Conservation (phyloP, 1,284 basidiomycete genomes). For the Trichosporon inkin region DNA sequence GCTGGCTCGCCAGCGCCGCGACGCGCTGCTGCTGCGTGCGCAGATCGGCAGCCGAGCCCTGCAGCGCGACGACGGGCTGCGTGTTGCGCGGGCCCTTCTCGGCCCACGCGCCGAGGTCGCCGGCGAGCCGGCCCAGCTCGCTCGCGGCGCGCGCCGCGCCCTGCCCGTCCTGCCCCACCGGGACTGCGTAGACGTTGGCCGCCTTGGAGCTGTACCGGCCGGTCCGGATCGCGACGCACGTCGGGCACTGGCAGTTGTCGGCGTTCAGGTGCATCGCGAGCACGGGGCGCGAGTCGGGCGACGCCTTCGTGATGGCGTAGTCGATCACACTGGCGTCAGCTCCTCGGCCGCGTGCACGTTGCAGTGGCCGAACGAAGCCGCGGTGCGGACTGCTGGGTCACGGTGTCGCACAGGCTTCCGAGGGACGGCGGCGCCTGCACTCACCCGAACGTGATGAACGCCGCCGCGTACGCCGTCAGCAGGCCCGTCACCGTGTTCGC, state of each 20-base stretch:
- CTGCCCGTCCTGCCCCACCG: background rate
- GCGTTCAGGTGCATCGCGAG: background rate
- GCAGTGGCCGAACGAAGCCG: no score
- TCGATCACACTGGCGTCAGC: background rate
- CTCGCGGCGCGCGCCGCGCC: background rate
- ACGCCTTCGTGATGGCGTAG: background rate
- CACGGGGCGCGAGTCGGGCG: background rate
- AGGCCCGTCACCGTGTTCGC: background rate
- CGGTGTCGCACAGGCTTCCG: no score
- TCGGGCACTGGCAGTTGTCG: background rate
- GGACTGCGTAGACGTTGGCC: background rate
- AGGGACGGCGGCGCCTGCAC: no score
- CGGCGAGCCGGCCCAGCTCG: background rate
- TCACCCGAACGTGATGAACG: background rate
- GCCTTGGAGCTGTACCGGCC: background rate
- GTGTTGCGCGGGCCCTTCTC: background rate
- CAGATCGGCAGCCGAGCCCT: background rate
- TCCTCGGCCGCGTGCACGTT: background rate
- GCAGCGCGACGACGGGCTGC: background rate
- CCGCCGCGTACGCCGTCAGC: constrained; percentile 1
- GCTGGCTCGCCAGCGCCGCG: background rate
- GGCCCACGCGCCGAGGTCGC: background rate
- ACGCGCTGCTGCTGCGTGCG: background rate
- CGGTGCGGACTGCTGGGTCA: no score
- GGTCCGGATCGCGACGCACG: background rate